Evolutionary conservation across 441 rosid species (phyloP), one percentile per base, ranked within the genome.

Genomic region (Adansonia grandidieri): DNA sequence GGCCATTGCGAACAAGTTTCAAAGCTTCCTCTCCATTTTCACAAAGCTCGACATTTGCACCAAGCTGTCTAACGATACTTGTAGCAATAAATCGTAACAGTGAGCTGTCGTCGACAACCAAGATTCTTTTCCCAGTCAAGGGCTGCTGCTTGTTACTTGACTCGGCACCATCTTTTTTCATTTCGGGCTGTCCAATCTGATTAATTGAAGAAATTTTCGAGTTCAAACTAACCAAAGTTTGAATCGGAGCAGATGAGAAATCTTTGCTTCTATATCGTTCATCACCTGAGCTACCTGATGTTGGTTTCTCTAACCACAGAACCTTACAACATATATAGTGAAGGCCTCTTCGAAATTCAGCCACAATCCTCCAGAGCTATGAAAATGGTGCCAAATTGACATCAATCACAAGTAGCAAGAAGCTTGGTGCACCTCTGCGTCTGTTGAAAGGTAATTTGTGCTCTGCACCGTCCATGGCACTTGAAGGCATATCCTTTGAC

Each of bases 291-390:
- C 77, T 77, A 10, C 19, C 79, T 0, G 77, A 71, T 11, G 75
- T 77, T 1, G 91, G 90, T 61, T 83, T 89, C 62, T 88, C 91
- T 19, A 95, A 78, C 98, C 98, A 95, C 66, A 93, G 90, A 42
- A 92, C 93, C 84, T 80, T 89, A 78, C 86, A 90, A 15, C 45
- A 60, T 56, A 60, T 47, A 54, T 64, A 54, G 3, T 77, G 78
- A 60, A 88, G 77, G 32, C 84, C 81, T 76, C 79, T 82, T 53
- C 86, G 85, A 74, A 93, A 92, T 50, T 88, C 87, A 47, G 84
- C 20, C 14, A 95, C 85, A 71, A 51, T 71, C 45, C 69, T 77
- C 11, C 56, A 51, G 0, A 92, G 74, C 19, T 88, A 87, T 37
- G 10, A 19, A 75, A 86, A 82, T 4, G 91, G 85, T 67, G 90